Evolutionary conservation across 2,329 filamentous ascomycete species (phyloP).

Genomic region (Lomentospora prolificans): DNA sequence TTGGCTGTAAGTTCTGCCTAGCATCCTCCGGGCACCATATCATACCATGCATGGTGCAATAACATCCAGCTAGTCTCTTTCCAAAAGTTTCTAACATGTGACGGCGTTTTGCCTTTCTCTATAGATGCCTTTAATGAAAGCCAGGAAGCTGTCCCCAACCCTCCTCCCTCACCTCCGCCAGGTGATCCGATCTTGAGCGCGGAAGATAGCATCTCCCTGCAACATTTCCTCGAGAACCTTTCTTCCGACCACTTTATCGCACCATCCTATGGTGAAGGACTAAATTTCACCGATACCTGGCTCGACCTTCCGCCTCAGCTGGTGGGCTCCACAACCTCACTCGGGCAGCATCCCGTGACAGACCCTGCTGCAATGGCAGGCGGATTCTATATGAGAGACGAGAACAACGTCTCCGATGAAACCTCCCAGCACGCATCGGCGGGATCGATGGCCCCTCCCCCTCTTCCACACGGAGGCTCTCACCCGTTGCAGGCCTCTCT

Average conservation of each 20-base stretch:
- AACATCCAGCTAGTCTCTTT: background rate
- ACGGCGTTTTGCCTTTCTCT: background rate
- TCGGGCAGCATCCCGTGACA: conserved; percentile 38
- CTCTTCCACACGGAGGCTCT: background rate
- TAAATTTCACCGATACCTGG: conserved; percentile 42
- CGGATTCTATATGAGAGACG: no score
- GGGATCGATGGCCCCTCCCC: conserved; percentile 6
- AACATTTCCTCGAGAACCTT: conserved; percentile 47
- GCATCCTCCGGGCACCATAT: no score
- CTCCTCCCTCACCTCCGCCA: conserved; percentile 50
- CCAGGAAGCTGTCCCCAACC: conserved; percentile 18
- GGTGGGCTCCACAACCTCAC: conserved; percentile 55
- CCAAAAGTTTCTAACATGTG: background rate
- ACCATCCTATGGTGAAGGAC: conserved; percentile 40
- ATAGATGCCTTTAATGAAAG: conserved; percentile 3
- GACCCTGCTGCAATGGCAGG: no score
- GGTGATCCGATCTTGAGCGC: conserved; percentile 58
- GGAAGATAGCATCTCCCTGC: conserved; percentile 48
- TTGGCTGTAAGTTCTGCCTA: conserved; percentile 51
- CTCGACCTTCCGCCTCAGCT: conserved; percentile 53
- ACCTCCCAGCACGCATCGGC: no score
- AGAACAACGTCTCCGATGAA: no score
- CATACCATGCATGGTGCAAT: no score
- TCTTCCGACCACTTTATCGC: conserved; percentile 39
- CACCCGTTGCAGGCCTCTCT: background rate